phyloP scores from a whole-genome alignment of 2,329 filamentous ascomycete genomes.

The Ophiocordyceps australis region DNA sequence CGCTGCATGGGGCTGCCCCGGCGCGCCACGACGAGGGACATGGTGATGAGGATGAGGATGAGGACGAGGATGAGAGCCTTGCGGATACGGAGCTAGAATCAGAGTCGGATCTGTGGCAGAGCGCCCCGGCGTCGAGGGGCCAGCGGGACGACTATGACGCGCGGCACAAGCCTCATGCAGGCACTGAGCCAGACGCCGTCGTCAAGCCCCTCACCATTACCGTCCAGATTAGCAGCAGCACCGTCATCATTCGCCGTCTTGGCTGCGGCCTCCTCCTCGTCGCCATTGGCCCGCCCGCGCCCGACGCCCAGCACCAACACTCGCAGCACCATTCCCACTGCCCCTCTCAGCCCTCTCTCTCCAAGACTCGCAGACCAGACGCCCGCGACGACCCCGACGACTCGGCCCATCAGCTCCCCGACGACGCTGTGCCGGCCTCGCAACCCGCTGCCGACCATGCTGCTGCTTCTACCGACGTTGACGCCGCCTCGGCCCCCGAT shows the following conservation, averaged over 20 bases:
- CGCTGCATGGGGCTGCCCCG: conserved; percentile 7
- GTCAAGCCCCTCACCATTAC: conserved; percentile 27
- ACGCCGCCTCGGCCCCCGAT: conserved; percentile 25
- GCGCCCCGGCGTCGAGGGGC: conserved; percentile 3
- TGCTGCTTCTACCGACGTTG: conserved; percentile 29
- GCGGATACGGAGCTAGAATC: conserved; percentile 4
- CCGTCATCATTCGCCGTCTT: conserved; percentile 39
- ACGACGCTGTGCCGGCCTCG: too few relatives aligned
- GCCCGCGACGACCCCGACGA: conserved; percentile 17
- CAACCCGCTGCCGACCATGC: too few relatives aligned
- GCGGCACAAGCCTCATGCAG: conserved; percentile 1
- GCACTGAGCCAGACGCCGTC: conserved; percentile 4
- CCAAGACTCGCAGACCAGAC: too few relatives aligned
- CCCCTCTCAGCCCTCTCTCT: conserved; percentile 3
- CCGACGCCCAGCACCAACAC: conserved; percentile 5
- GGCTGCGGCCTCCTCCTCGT: conserved; percentile 43
- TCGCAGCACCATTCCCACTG: conserved; percentile 4
- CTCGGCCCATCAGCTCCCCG: too few relatives aligned
- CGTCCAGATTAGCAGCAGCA: conserved; percentile 37
- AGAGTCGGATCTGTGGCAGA: conserved; percentile 7
- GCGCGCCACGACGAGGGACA: conserved; percentile 8
- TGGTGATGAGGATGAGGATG: conserved; percentile 5
- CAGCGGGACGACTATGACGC: background rate
- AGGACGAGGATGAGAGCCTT: conserved; percentile 9
- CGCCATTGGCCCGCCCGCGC: conserved; percentile 30